phyloP scores from a whole-genome alignment of 768 basidiomycete species.

The Tulasnella sp. region DNA sequence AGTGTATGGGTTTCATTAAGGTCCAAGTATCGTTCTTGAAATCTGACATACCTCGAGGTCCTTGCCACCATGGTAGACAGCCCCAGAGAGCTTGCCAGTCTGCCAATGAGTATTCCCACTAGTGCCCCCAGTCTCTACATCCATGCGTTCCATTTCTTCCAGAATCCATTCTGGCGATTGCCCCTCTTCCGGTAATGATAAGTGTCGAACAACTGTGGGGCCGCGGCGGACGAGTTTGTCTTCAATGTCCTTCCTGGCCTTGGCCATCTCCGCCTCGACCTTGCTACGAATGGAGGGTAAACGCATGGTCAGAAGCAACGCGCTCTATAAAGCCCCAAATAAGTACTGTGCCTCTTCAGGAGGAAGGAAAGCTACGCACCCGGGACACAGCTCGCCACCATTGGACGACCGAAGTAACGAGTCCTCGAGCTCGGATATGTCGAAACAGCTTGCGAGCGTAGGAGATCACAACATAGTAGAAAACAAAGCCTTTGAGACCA shows the following conservation, averaged over 20 bases:
- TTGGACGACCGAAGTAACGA: conserved; percentile 48
- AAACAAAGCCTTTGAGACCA: conserved; percentile 52
- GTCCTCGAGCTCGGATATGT: conserved; percentile 61
- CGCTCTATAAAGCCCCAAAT: conserved; percentile 40
- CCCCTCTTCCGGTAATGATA: conserved; percentile 61
- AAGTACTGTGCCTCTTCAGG: background rate
- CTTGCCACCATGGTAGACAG: conserved; percentile 58
- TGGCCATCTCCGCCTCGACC: conserved; percentile 53
- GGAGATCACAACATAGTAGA: conserved; percentile 54
- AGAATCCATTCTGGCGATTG: conserved; percentile 67
- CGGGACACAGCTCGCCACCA: conserved; percentile 51
- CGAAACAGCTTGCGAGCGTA: conserved; percentile 53
- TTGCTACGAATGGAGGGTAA: conserved; percentile 58
- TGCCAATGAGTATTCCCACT: conserved; percentile 46
- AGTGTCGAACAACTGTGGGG: conserved; percentile 57
- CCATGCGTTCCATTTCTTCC: conserved; percentile 77
- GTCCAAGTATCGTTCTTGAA: background rate
- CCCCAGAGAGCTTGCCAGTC: conserved; percentile 73
- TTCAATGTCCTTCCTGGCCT: conserved; percentile 63
- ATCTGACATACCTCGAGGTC: conserved; percentile 28
- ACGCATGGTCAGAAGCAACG: conserved; percentile 54
- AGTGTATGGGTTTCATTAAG: conserved; percentile 1
- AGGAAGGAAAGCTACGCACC: conserved; percentile 38
- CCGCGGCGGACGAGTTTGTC: conserved; percentile 63
- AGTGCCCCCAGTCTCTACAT: conserved; percentile 45